Base-by-base conservation (phyloP, 1,284 basidiomycete genomes). In the Ceratobasidium theobromae region DNA sequence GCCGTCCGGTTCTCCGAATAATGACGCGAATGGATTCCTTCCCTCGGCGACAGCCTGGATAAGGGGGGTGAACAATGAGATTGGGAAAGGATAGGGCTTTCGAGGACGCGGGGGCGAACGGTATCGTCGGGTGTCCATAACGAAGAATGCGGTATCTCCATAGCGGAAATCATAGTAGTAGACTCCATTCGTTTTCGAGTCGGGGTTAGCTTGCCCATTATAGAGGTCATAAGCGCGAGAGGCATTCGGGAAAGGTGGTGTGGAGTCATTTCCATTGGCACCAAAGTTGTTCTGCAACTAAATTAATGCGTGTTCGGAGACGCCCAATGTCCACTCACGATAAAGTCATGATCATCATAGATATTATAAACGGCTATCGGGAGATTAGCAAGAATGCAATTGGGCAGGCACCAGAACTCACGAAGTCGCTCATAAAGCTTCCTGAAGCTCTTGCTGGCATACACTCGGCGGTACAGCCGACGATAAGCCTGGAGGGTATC, bases 101-200 rank as follows among this genome's bases (percentile, higher is more conserved):
- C 28, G 32, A 11, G 48, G 14, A 18, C 46, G 58, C 3, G 58
- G 57, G 9, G 45, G 23, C 12, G 82, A 82, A 32, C 90, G 83
- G 72, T 90, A 84, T 14, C 83, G 80, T 12, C 89, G 81, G 4
- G 88, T 89, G 76, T 93, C 91, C 78, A 88, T 78, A 27, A 92
- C 88, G 75, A 93, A 93, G 76, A 90, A 93, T 0, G 88, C 87
- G 1, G 80, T 79, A 71, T 91, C 88, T 0, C 84, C 88, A 70
- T 86, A 73, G 70, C 78, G 77, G 76, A 88, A 88, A 65, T 83
- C 81, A 71, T 83, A 90, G 73, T 88, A 89, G 72, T 85, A 80
- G 53, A 81, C 78, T 28, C 79, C 83, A 4, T 76, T 71, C 27
- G 71, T 66, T 6, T 72, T 58, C 1, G 86, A 73, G 65, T 87